Evolutionary conservation across 192 early-diverging fungal species (phyloP), one percentile per base, ranked within the genome.

Genomic region (Coemansia sp.): DNA sequence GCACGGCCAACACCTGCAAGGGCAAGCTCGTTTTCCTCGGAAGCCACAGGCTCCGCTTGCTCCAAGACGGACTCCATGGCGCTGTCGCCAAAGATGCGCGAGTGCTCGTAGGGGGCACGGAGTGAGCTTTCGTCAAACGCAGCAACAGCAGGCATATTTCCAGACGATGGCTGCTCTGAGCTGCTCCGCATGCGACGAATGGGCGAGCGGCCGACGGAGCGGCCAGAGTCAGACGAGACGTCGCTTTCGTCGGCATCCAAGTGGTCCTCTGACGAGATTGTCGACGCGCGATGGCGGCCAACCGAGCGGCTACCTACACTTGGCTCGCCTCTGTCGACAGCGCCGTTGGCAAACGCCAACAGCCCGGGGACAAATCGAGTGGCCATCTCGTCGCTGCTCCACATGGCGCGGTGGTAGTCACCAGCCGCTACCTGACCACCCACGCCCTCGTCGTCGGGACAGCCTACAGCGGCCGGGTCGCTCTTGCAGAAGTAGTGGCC

Each of bases 301-400:
- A 5, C 24, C 5, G 26, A 60, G 10, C 70, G 70, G 6, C 64
- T 46, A 15, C 24, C 14, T 4, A 50, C 46, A 14, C 46, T 29
- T 8, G 46, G 26, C 46, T 50, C 46, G 5, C 29, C 29, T 32
- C 26, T 50, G 11, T 22, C 44, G 39, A 54, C 21, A n/a, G 26
- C 27, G n/a, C 35, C 35, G 21, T 19, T 58, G 11, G 67, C 56
- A 55, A 76, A 76, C 5, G 68, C 74, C 42, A 71, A 36, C 22
- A 76, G 58, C 0, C 74, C 74, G n/a, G 74, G 74, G 4, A 76
- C 67, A 71, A 70, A 76, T 19, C 67, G 58, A 7, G 53, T 53
- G 24, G 72, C 29, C 44, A 63, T 44, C 39, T 56, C 56, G 17
- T 55, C 53, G 33, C 48, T 41, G 58, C 26, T 24, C 46, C 24